A percentile compares a stretch with the other conserved stretches of the same genome.
phyloP scores from a whole-genome alignment of 257 asterid genomes.

The Buddleja alternifolia region DNA sequence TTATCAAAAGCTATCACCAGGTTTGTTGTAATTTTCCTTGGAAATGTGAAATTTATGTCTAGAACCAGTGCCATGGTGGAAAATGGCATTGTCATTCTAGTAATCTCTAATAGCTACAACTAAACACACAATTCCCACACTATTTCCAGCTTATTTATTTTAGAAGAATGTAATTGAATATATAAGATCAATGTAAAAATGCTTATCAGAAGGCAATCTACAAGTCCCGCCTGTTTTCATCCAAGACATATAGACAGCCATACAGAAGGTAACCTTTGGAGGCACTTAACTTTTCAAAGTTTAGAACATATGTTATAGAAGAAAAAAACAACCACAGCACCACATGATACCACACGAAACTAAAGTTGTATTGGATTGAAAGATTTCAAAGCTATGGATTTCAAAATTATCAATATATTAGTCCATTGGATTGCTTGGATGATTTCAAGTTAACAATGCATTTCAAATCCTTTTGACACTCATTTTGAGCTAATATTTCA shows the following conservation, averaged over 20 bases:
- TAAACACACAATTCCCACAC: not conserved
- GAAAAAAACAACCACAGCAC: conserved; percentile 5
- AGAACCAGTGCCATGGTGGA: not conserved
- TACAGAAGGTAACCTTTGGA: not conserved
- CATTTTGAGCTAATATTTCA: no score
- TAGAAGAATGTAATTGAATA: not conserved
- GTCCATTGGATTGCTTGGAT: no score
- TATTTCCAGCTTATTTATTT: not conserved
- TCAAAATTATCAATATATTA: no score
- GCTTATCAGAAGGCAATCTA: not conserved
- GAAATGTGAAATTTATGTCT: not conserved
- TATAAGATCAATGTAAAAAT: not conserved
- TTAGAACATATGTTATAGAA: conserved; percentile 1
- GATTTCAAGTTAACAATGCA: no score
- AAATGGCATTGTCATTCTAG: not conserved
- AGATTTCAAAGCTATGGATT: no score
- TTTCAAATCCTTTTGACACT: no score
- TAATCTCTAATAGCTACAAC: conserved; percentile 6
- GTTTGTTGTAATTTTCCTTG: not conserved
- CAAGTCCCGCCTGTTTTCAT: not conserved
- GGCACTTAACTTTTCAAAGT: not conserved
- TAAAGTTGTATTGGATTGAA: not conserved
- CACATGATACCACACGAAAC: not conserved
- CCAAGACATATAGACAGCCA: not conserved
- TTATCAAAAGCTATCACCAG: not conserved